These are phyloP conservation scores for Penicillium atrosanguineum DNA, from an alignment of 495 filamentous ascomycete species.

Conservation along the genomic window DNA sequence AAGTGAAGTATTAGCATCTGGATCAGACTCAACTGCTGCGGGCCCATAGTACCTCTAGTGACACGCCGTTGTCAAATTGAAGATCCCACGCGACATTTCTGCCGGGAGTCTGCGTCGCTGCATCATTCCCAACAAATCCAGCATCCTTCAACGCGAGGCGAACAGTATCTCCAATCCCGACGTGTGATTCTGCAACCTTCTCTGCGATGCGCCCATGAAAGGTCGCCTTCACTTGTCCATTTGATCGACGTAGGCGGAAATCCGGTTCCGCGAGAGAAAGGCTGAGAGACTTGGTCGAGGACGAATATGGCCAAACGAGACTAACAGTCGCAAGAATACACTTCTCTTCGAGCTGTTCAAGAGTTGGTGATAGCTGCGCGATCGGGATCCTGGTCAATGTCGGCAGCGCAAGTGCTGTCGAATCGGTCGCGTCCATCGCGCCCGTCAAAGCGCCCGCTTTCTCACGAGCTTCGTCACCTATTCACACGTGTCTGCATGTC, in stretches of 20 bases:
- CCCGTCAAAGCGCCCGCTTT: constrained; percentile 11
- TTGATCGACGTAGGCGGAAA: constrained; percentile 72
- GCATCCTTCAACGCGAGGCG: constrained; percentile 65
- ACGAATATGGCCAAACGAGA: constrained; percentile 89
- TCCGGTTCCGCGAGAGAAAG: constrained; percentile 84
- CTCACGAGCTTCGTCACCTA: constrained; percentile 15
- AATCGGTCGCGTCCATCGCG: constrained; percentile 34
- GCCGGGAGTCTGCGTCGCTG: constrained; percentile 55
- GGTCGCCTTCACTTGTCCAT: constrained; percentile 79
- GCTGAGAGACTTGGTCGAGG: constrained; percentile 64
- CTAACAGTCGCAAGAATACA: constrained; percentile 69
- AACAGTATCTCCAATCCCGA: constrained; percentile 78
- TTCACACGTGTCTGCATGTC: constrained; percentile 1
- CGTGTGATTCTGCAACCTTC: constrained; percentile 58
- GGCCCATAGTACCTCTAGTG: constrained; percentile 53
- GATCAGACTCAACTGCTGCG: not conserved
- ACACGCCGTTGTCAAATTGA: constrained; percentile 54
- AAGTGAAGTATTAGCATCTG: constrained; percentile 1
- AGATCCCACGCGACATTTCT: constrained; percentile 74
- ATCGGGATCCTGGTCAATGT: constrained; percentile 54
- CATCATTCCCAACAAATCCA: constrained; percentile 52
- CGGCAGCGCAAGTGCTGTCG: constrained; percentile 22
- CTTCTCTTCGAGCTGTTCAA: constrained; percentile 27
- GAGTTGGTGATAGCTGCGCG: constrained; percentile 61
- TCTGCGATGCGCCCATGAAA: constrained; percentile 73